Conservation (phyloP, 257 asterid species). For the Solanum sitiens region DNA sequence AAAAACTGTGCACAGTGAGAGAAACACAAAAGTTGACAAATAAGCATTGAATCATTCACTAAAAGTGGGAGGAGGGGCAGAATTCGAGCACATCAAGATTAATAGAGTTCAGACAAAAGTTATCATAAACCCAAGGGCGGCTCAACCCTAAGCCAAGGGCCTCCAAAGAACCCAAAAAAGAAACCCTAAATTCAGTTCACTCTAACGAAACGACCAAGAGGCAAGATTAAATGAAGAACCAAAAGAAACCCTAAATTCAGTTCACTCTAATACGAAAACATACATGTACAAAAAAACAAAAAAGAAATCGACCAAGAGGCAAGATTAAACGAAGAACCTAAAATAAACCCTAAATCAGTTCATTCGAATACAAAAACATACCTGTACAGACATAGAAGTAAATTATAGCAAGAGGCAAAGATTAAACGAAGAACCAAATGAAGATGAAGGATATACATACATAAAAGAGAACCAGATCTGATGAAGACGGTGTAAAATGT, state of each 20-base stretch:
- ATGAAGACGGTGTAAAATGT: neutral
- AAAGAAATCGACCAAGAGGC: neutral
- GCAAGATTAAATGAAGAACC: no score
- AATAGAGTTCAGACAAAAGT: neutral
- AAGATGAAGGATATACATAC: neutral
- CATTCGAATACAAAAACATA: neutral
- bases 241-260: neutral
- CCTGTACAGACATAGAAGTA: neutral
- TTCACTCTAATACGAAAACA: neutral
- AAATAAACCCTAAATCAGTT: neutral
- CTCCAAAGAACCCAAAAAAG: neutral
- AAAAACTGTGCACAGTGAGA: neutral
- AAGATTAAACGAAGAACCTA: neutral
- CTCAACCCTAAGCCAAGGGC: neutral
- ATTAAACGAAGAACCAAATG: neutral
- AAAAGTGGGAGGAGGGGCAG: neutral
- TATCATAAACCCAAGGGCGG: neutral
- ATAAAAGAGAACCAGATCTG: neutral
- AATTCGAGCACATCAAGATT: neutral
- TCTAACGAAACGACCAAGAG: no score
- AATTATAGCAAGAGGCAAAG: neutral
- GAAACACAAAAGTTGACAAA: neutral
- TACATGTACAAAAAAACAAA: neutral
- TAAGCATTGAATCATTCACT: neutral
- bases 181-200: neutral